These are phyloP conservation scores for Salix viminalis DNA, from an alignment of 345 rosid species.

Conservation along the genomic window DNA sequence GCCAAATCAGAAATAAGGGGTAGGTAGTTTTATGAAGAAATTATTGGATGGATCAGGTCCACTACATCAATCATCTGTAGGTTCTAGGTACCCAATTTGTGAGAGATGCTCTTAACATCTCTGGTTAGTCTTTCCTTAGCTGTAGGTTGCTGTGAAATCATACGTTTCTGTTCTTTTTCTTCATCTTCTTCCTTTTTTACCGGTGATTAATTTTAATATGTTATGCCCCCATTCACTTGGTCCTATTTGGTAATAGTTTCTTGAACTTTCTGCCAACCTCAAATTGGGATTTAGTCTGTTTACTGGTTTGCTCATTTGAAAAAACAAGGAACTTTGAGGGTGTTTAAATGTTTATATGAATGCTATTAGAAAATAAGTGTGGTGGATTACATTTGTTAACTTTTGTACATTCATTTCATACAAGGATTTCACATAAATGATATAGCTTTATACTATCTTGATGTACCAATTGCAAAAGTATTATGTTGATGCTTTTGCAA, in stretches of 20 bases:
- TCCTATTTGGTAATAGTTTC: neutral
- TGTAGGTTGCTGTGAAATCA: neutral
- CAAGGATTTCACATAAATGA: neutral
- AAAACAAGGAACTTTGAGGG: neutral
- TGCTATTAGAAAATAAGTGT: neutral
- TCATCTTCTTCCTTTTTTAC: neutral
- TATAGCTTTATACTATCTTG: neutral
- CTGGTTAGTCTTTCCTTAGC: neutral
- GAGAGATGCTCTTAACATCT: neutral
- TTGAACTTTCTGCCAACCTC: neutral
- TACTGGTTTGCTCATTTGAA: neutral
- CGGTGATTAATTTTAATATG: neutral
- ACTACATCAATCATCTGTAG: too few species aligned
- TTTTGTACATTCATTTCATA: neutral
- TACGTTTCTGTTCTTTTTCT: too few species aligned
- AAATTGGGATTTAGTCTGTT: neutral
- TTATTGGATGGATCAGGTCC: too few species aligned
- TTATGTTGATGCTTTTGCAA: neutral
- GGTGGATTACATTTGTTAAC: neutral
- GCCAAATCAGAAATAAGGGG: neutral
- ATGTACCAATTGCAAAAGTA: neutral
- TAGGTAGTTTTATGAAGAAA: neutral
- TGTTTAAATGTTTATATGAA: neutral
- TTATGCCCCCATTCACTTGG: neutral
- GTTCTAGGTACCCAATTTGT: neutral